Conservation (phyloP, 2,329 filamentous ascomycete genomes). For the Verruconis gallopava region DNA sequence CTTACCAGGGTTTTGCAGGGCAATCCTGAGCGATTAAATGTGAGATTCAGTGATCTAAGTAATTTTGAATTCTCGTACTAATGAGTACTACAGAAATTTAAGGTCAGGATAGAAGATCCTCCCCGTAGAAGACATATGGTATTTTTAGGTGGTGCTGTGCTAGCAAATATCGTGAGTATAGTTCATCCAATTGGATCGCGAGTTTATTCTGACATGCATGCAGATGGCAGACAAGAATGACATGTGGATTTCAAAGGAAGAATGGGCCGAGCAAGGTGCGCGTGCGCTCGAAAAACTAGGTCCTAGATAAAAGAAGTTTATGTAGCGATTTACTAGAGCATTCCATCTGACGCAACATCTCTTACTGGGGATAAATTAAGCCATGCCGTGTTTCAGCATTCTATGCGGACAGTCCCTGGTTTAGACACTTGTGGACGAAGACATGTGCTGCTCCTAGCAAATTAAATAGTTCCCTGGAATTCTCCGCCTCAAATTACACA, state of each 20-base stretch:
- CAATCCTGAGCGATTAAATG: constrained; percentile 78
- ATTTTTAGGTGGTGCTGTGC: constrained; percentile 90
- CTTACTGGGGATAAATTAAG: too few relatives aligned
- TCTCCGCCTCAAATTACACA: too few relatives aligned
- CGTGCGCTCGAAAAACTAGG: constrained; percentile 84
- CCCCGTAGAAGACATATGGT: constrained; percentile 96
- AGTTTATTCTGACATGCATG: constrained; percentile 14
- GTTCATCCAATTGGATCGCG: too few relatives aligned
- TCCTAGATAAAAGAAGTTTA: constrained; percentile 63
- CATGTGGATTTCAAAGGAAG: constrained; percentile 97
- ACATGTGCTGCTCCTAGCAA: too few relatives aligned
- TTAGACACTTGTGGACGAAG: too few relatives aligned
- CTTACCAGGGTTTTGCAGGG: constrained; percentile 80
- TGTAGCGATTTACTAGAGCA: too few relatives aligned
- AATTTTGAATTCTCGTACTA: not conserved
- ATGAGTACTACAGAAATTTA: constrained; percentile 62
- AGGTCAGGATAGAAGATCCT: constrained; percentile 97
- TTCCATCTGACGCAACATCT: too few relatives aligned
- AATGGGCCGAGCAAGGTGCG: constrained; percentile 89
- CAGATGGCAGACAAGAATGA: constrained; percentile 94
- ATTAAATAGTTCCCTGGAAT: too few relatives aligned
- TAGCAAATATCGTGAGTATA: constrained; percentile 80
- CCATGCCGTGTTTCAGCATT: too few relatives aligned
- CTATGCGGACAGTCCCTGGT: too few relatives aligned
- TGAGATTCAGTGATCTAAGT: constrained; percentile 32